Percentiles rank a stretch among this genome's conserved stretches.
phyloP scores from a whole-genome alignment of 768 basidiomycete species.

The Trametes sanguinea region DNA sequence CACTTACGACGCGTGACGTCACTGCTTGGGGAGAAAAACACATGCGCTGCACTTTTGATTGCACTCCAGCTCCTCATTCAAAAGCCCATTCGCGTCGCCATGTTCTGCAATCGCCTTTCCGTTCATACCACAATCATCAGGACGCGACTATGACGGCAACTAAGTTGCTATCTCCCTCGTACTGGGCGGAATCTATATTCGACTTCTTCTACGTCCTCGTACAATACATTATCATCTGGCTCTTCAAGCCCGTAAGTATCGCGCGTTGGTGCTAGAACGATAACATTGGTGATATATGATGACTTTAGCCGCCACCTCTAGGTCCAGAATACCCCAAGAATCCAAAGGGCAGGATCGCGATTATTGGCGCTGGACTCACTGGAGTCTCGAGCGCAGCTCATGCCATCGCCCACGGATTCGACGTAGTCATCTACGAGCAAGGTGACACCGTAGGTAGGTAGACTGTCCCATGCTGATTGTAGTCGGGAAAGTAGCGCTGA shows the following conservation, averaged over 20 bases:
- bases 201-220: conserved; percentile 36
- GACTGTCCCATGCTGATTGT: background rate
- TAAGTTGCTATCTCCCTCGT: conserved; percentile 13
- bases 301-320: conserved; percentile 29
- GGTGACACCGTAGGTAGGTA: conserved; percentile 27
- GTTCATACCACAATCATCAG: background rate
- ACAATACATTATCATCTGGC: conserved; percentile 39
- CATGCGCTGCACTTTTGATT: background rate
- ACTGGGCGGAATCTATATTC: conserved; percentile 23
- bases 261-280: too few species aligned
- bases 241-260: conserved; percentile 53
- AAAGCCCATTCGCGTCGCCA: background rate
- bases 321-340: conserved; percentile 12
- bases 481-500: background rate
- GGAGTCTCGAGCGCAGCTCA: conserved; percentile 57
- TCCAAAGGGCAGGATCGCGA: conserved; percentile 44
- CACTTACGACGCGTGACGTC: background rate
- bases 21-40: background rate
- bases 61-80: background rate
- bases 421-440: conserved; percentile 51
- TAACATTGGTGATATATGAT: too few species aligned
- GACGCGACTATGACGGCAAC: too few species aligned
- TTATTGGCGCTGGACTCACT: conserved; percentile 53
- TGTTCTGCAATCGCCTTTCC: background rate
- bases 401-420: conserved; percentile 52